phyloP scores from a whole-genome alignment of 2,329 filamentous ascomycete species.

The Ophidiomyces ophidiicola region DNA sequence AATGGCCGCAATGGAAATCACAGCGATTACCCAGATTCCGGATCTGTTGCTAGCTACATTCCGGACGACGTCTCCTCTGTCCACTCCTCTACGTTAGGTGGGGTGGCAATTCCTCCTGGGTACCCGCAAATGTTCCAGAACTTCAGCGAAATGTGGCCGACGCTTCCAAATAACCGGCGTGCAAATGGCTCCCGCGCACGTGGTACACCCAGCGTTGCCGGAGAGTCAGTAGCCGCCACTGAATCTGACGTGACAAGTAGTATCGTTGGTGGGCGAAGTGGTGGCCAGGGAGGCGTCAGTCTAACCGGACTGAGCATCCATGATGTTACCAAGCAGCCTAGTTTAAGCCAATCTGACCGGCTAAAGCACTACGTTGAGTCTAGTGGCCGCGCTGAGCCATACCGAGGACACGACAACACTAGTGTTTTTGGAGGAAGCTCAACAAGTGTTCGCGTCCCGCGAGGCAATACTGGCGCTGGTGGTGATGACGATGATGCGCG shows the following conservation, averaged over 20 bases:
- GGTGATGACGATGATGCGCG: slow-evolving; percentile 80
- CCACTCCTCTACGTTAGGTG: slow-evolving; percentile 80
- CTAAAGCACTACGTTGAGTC: slow-evolving; percentile 90
- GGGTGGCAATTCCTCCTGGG: slow-evolving; percentile 65
- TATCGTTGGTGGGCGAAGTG: slow-evolving; percentile 60
- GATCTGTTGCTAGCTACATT: slow-evolving; percentile 88
- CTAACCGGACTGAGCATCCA: slow-evolving; percentile 70
- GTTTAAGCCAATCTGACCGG: slow-evolving; percentile 72
- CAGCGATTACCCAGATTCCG: slow-evolving; percentile 56
- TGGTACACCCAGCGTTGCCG: slow-evolving; percentile 64
- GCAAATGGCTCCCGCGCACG: slow-evolving; percentile 53
- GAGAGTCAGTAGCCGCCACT: slow-evolving; percentile 83
- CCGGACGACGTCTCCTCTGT: slow-evolving; percentile 95
- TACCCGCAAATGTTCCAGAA: slow-evolving; percentile 93
- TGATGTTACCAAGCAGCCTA: slow-evolving; percentile 57
- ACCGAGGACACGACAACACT: slow-evolving; percentile 42
- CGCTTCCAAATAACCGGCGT: slow-evolving; percentile 58
- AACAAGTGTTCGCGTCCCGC: slow-evolving; percentile 38
- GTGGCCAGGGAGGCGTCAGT: slow-evolving; percentile 72
- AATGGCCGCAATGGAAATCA: slow-evolving; percentile 41
- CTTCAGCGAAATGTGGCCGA: slow-evolving; percentile 84
- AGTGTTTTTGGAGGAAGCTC: slow-evolving; percentile 56
- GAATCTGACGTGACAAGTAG: slow-evolving; percentile 76
- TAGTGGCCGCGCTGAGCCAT: slow-evolving; percentile 52
- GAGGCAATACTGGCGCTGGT: slow-evolving; percentile 30